Conservation (phyloP, 2,329 filamentous ascomycete species). For the Ceratocystis colombiana region DNA sequence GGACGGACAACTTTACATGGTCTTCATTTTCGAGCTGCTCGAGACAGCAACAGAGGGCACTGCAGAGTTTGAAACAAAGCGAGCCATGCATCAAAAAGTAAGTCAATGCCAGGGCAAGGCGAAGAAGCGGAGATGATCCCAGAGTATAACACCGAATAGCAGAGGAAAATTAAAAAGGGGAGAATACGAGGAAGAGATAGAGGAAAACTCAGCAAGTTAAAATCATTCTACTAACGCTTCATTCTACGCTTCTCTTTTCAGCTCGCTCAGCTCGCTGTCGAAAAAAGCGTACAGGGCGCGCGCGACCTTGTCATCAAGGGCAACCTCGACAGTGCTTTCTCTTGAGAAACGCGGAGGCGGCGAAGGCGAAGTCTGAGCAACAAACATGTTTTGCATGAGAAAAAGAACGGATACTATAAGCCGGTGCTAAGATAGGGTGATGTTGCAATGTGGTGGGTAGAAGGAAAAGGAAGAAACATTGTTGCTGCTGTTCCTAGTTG, state of each 20-base stretch:
- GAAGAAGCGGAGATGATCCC: neutral
- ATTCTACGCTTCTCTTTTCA: neutral
- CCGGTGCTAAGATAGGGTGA: neutral
- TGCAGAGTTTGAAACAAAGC: conserved; percentile 27
- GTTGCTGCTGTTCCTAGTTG: too few relatives aligned
- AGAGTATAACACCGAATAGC: neutral
- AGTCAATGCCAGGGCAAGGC: conserved; percentile 18
- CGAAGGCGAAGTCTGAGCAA: conserved; percentile 5
- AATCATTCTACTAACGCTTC: neutral
- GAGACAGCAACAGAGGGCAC: conserved; percentile 27
- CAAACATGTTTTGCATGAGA: conserved; percentile 13
- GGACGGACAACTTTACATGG: conserved; percentile 30
- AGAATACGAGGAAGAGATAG: neutral
- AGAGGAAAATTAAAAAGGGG: neutral
- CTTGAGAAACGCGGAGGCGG: conserved; percentile 13
- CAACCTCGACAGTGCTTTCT: neutral
- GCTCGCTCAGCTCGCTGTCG: neutral
- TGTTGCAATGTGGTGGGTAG: neutral
- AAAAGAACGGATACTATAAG: neutral
- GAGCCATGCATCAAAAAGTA: conserved; percentile 29
- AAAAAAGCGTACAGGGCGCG: neutral
- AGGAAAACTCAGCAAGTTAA: neutral
- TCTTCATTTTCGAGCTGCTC: conserved; percentile 33
- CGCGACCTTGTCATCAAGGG: conserved; percentile 3
- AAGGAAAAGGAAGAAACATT: neutral